Base-by-base conservation (phyloP, 2,329 filamentous ascomycete species). In the Conoideocrella luteorostrata region DNA sequence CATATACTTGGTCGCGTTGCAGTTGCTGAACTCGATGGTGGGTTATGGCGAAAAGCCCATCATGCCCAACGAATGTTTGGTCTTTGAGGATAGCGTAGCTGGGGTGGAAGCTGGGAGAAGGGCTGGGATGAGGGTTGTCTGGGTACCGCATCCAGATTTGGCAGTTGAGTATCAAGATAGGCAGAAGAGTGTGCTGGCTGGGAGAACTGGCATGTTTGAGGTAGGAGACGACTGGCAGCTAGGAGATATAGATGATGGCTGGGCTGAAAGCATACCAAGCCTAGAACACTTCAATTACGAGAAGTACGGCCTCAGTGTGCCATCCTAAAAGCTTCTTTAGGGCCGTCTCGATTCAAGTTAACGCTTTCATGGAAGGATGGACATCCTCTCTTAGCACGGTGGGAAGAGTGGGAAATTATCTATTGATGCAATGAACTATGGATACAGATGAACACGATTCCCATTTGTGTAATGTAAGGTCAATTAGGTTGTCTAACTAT, bases 21-120 rank as follows among this genome's bases (percentile, higher is more conserved):
- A 43, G 30, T 24, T 32, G 15, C 4, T 43, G 5, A 43, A 43
- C 33, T 17, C 30, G 20, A n/a, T 20, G 7, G 26, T 26, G 13
- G 84, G 84, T 2, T n/a, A 43, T 55, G 13, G 52, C 52, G 40
- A 36, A 22, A 4, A 18, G 11, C 21, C 32, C 4, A 20, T 43
- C 22, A 43, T 11, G 33, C 40, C 40, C 4, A 20, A 43, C 10
- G 40, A 43, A 15, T 43, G 40, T 20, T 30, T 43, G 40, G 40
- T 43, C 32, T 43, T 43, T 26, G 40, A 43, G 21, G 40, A 43
- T 11, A n/a, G 17, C n/a, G 32, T 43, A 23, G 17, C 40, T 7
- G 40, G 40, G 7, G 21, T 18, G 4, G 40, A 43, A 18, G 30
- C 40, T 22, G 40, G 30, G 5, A n/a, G 40, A 20, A 21, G 40